Percentiles rank a stretch among this genome's conserved stretches.
Evolutionary conservation across 1,284 basidiomycete genomes (phyloP).

Genomic region (Cutaneotrichosporon mucoides): DNA sequence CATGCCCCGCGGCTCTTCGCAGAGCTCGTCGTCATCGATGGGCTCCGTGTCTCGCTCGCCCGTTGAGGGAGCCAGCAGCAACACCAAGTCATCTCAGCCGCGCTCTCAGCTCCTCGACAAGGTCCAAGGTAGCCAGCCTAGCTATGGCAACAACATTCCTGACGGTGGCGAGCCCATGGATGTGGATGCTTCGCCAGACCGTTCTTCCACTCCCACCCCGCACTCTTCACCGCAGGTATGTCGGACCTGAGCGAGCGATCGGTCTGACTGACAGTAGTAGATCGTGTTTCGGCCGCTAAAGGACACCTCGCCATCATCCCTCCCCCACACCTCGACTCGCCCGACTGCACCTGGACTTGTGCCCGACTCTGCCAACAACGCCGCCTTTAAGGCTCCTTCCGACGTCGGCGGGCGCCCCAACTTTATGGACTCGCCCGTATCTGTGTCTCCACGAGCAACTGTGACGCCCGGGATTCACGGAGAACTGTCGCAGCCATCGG

Average conservation of each 20-base stretch:
- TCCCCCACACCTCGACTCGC: slow-evolving; percentile 36
- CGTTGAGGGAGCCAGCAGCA: slow-evolving; percentile 5
- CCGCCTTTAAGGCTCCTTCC: neutral
- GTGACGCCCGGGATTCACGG: neutral
- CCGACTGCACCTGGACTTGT: neutral
- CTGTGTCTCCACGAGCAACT: slow-evolving; percentile 4
- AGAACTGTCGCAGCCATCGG: slow-evolving; percentile 12
- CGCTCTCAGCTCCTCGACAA: slow-evolving; percentile 23
- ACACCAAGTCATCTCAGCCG: neutral
- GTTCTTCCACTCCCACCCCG: slow-evolving; percentile 47
- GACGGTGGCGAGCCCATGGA: slow-evolving; percentile 31
- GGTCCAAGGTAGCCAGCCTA: slow-evolving; percentile 17
- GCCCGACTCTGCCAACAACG: neutral
- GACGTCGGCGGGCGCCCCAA: slow-evolving; percentile 10
- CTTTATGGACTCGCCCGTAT: slow-evolving; percentile 7
- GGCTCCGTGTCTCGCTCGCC: slow-evolving; percentile 19
- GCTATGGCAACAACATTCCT: no score
- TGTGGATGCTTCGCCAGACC: slow-evolving; percentile 39
- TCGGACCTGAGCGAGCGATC: slow-evolving; percentile 10
- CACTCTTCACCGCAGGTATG: slow-evolving; percentile 51
- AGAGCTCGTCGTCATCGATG: slow-evolving; percentile 20
- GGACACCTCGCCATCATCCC: slow-evolving; percentile 45
- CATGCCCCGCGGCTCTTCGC: slow-evolving; percentile 31
- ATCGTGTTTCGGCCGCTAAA: slow-evolving; percentile 43
- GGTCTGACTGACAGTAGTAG: slow-evolving; percentile 33